These are phyloP conservation scores for Diaporthe sp. DNA, from an alignment of 2,329 filamentous ascomycete species.

Conservation along the genomic window DNA sequence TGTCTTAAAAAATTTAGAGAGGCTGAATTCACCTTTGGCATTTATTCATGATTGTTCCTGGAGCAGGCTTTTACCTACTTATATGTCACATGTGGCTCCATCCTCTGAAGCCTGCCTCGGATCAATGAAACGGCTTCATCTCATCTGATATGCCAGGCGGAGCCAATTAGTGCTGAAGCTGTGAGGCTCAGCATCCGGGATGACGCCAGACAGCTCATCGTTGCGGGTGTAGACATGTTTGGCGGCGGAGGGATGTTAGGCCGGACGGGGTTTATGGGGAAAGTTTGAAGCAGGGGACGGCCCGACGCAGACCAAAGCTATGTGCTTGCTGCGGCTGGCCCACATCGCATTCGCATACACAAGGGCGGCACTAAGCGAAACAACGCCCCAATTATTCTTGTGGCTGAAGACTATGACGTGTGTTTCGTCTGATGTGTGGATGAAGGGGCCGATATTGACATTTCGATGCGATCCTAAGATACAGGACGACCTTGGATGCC, in stretches of 20 bases:
- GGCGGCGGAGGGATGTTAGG: constrained; percentile 27
- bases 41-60: not conserved
- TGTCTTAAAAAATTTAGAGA: not conserved
- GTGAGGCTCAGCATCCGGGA: not conserved
- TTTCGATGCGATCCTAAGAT: not conserved
- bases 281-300: not conserved
- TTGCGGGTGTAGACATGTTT: not conserved
- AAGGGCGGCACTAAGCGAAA: not conserved
- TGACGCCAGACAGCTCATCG: constrained; percentile 8
- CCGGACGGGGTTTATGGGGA: constrained; percentile 19
- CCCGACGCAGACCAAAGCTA: not conserved
- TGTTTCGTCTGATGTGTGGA: not conserved
- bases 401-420: constrained; percentile 1
- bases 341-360: constrained; percentile 14
- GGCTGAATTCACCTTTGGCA: not conserved
- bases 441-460: not conserved
- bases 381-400: not conserved
- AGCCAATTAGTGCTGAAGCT: not conserved
- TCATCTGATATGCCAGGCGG: constrained; percentile 1
- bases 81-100: not conserved
- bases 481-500: not conserved
- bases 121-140: constrained; percentile 33
- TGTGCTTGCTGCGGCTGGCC: not conserved
- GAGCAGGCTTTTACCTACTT: not conserved
- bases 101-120: not conserved